Percentiles rank a stretch among this genome's conserved stretches.
phyloP scores from a whole-genome alignment of 345 rosid species.

The Pugionium dolabratum region DNA sequence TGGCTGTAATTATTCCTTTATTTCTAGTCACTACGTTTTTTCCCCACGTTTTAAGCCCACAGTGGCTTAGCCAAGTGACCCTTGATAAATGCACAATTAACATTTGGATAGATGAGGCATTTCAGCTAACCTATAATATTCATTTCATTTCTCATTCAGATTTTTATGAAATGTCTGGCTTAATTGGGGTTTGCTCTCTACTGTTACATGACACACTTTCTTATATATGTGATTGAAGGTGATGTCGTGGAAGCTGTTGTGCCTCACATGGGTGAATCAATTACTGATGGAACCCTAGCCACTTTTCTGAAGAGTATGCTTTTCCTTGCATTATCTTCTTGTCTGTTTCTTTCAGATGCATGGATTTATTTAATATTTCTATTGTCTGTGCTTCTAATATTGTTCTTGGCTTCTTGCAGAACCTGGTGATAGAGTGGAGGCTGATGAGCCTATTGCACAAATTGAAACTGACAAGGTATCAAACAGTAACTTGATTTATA shows the following conservation, averaged over 20 bases:
- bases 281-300: slow-evolving; percentile 82
- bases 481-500: not conserved
- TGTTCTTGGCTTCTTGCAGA: slow-evolving; percentile 56
- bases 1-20: not conserved
- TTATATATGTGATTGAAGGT: slow-evolving; percentile 47
- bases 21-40: not conserved
- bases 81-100: not conserved
- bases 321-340: slow-evolving; percentile 19
- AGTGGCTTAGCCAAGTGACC: not conserved
- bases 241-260: slow-evolving; percentile 75
- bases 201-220: slow-evolving; percentile 13
- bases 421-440: slow-evolving; percentile 90
- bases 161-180: not conserved
- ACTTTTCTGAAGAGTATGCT: slow-evolving; percentile 67
- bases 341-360: not conserved
- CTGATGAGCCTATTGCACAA: slow-evolving; percentile 91
- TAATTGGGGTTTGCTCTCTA: not conserved
- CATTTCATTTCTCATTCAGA: slow-evolving; percentile 18
- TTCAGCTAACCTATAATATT: not conserved
- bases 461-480: slow-evolving; percentile 95
- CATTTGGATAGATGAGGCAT: not conserved
- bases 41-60: not conserved
- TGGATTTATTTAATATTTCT: slow-evolving; percentile 7
- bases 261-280: slow-evolving; percentile 93
- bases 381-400: not conserved